Base-by-base conservation (phyloP, 2,329 filamentous ascomycete species). In the Colletotrichum scovillei region DNA sequence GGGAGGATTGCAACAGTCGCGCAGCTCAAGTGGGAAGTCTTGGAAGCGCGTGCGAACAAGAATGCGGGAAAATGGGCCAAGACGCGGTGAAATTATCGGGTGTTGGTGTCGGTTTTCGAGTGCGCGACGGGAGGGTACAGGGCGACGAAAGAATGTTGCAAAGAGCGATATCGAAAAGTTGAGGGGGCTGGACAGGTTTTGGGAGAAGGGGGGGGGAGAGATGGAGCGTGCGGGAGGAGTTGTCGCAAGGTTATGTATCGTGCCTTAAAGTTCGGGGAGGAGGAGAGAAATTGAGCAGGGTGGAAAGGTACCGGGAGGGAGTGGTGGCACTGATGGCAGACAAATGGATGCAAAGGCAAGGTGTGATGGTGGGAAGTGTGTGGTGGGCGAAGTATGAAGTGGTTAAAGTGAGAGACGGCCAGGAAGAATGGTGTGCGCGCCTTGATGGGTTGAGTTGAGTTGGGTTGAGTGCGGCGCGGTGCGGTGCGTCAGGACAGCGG, bases 231-330 rank as follows among this genome's bases (percentile, higher is more conserved):
- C 56, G 63, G 38, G 59, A 38, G 59, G 28, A 74, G 74, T 60
- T 53, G 74, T 74, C 72, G 74, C 74, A 74, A 74, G 72, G 57
- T 74, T 75, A 74, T 70, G 73, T 75, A 74, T 75, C 65, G 72
- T 63, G 62, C 66, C 71, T 70, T 67, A 70, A 49, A 63, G 71
- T 70, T 69, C 60, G 70, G 57, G n/a, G 53, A 64, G 35, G 63
- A 67, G 35, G 71, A 66, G 71, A 46, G 56, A 49, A 57, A 58
- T 55, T 59, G 49, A 64, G 16, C 38, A 66, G 53, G 49, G 59
- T 66, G 24, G 28, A 55, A 63, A 72, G 63, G 63, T 74, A 72
- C 62, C 22, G 67, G 63, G 46, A 74, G 63, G 63, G 35, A 42
- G 62, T 69, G 57, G 70, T 60, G 32, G 72, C 67, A 62, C 58